Base-by-base conservation (phyloP, 768 basidiomycete genomes). In the Lepiota venenata region DNA sequence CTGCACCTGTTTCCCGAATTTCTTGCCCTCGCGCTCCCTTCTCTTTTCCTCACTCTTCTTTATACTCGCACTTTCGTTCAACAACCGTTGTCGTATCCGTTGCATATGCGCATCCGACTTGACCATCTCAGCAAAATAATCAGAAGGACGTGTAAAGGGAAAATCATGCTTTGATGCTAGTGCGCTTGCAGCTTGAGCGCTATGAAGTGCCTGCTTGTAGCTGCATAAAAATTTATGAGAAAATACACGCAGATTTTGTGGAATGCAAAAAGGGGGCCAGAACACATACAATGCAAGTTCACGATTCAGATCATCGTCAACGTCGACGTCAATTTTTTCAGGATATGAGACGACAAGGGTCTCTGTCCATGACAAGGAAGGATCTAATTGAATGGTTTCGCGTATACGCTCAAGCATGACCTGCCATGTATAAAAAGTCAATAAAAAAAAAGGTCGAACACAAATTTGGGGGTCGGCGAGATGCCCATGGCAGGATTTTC, bases 111-210 rank as follows among this genome's bases (percentile, higher is more conserved):
- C 76, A 63, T 99, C 97, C 29, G 86, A 87, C 71, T 98, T 98
- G 61, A 98, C 88, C 96, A 98, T 98, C 72, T 98, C 96, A 20
- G 96, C 96, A 60, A 96, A 98, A 69, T 94, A 98, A 71, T 98
- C 96, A 0, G 83, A 62, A 0, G 97, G 97, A 12, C 96, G 88
- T 9, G 91, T 88, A 72, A 97, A 98, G 0, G 94, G 85, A 56
- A 93, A 74, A 20, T 84, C 81, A 66, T 86, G 80, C 62, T 90
- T 86, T 11, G 79, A 71, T n/a, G 91, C 91, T n/a, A 93, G 81
- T 2, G 77, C 65, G 48, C 83, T 84, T 2, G 93, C 93, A 22
- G 78, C 70, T 50, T 86, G 81, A n/a, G 88, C 93, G 38, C 85
- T 73, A 56, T 94, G 86, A 0, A 98, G 75, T 3, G 95, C 94